phyloP scores from a whole-genome alignment of 1,284 basidiomycete species.

The Sutorius eximius region DNA sequence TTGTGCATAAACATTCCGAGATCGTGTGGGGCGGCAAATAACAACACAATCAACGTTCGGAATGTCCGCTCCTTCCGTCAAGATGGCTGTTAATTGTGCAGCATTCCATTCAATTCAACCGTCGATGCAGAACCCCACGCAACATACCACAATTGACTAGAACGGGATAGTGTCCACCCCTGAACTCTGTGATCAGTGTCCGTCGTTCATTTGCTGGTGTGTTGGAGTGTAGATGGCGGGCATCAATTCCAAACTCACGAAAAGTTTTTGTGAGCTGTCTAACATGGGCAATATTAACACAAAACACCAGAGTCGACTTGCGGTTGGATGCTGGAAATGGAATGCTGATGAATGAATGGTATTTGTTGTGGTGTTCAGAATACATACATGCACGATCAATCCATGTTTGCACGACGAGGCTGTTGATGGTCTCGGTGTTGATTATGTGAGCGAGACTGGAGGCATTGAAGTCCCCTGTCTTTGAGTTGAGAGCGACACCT shows the following conservation, averaged over 20 bases:
- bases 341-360: not conserved
- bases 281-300: slow-evolving; percentile 87
- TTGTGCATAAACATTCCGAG: slow-evolving; percentile 87
- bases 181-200: slow-evolving; percentile 70
- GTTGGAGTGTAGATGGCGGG: slow-evolving; percentile 75
- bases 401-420: slow-evolving; percentile 78
- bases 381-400: slow-evolving; percentile 71
- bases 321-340: slow-evolving; percentile 47
- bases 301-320: slow-evolving; percentile 89
- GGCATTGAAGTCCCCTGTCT: slow-evolving; percentile 78
- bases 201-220: slow-evolving; percentile 71
- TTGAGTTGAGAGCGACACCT: slow-evolving; percentile 61
- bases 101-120: not conserved
- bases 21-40: slow-evolving; percentile 84
- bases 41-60: slow-evolving; percentile 92
- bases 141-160: slow-evolving; percentile 86
- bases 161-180: slow-evolving; percentile 75
- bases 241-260: slow-evolving; percentile 78
- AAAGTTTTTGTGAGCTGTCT: slow-evolving; percentile 74
- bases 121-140: not conserved
- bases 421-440: slow-evolving; percentile 76
- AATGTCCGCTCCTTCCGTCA: slow-evolving; percentile 91
- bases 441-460: slow-evolving; percentile 76
- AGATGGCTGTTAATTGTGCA: slow-evolving; percentile 56
- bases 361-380: slow-evolving; percentile 1